Base-by-base conservation (phyloP, 495 filamentous ascomycete species). In the Lichenothelia convexa region DNA sequence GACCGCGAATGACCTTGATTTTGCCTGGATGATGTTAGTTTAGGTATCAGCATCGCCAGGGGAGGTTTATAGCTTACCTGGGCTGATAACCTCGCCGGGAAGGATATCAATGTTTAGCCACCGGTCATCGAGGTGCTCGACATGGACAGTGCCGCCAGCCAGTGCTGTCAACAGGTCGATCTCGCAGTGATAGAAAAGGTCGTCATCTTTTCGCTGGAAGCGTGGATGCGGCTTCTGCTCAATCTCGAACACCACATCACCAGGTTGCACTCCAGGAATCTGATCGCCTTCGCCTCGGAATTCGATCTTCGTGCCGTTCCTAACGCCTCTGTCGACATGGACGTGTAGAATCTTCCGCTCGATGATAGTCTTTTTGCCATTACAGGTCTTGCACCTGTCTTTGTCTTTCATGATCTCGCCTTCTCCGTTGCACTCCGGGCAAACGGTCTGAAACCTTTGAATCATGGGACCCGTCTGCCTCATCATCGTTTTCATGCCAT, bases 401-500 rank as follows among this genome's bases (percentile, higher is more conserved):
- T 86, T 85, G 34, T 95, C 89, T 45, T 79, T 79, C 53, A 99
- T 82, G 38, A 78, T 84, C 63, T 99, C 91, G 33, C 91, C 85
- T 57, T 95, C 91, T 41, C 89, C 89, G 41, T 85, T 82, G 55
- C 89, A 99, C 59, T 99, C 89, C 21, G 85, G 81, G 72, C 89
- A 99, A 42, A 94, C 84, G 15, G 91, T 95, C 70, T 95, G 91
- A 72, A 95, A 95, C 34, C 89, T 80, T 62, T 95, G 91, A 52
- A 95, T 95, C 89, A 99, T 99, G 35, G 89, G 89, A 35, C 91
- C 89, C 86, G 95, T 95, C 67, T 95, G 91, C 49, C 89, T 80
- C 89, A 95, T 94, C 87, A 99, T 95, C 16, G 80, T 93, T 75
- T 95, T 95, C 81, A 93, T 91, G 60, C 89, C 91, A 42, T 74